Conservation (phyloP, 495 filamentous ascomycete species). For the Penicillium psychrofluorescens region DNA sequence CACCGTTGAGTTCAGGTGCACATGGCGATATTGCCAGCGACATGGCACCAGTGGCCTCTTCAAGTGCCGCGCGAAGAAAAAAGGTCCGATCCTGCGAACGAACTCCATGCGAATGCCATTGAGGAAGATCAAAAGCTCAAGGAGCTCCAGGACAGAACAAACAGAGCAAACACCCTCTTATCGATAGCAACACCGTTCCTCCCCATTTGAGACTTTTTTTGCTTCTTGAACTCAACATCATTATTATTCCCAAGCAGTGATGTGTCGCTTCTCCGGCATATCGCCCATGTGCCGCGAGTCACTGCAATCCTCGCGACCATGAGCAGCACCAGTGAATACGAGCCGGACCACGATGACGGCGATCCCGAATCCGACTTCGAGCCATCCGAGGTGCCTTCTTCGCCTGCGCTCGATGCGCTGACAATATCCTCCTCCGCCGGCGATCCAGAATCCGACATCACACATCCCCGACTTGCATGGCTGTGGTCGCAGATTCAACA, state of each 20-base stretch:
- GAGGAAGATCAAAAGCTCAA: slow-evolving; percentile 1
- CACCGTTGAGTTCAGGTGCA: slow-evolving; percentile 23
- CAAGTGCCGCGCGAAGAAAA: slow-evolving; percentile 11
- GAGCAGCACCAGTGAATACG: slow-evolving; percentile 29
- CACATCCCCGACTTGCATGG: neutral
- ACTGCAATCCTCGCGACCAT: slow-evolving; percentile 22
- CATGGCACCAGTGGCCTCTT: neutral
- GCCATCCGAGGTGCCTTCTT: slow-evolving; percentile 4
- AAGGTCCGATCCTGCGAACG: slow-evolving; percentile 19
- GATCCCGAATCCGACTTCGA: slow-evolving; percentile 18
- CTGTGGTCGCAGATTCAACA: neutral
- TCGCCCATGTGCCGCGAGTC: slow-evolving; percentile 10
- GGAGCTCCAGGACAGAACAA: slow-evolving; percentile 15
- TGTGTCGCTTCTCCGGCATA: slow-evolving; percentile 11
- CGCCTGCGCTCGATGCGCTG: neutral
- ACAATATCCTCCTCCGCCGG: neutral
- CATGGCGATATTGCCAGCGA: neutral
- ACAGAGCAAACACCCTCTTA: slow-evolving; percentile 38
- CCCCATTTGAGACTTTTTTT: slow-evolving; percentile 11
- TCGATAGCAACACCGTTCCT: slow-evolving; percentile 17
- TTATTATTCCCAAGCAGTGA: slow-evolving; percentile 12
- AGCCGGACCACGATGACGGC: slow-evolving; percentile 20
- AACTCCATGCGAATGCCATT: slow-evolving; percentile 25
- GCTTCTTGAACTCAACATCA: neutral
- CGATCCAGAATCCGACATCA: neutral